phyloP scores from a whole-genome alignment of 2,329 filamentous ascomycete genomes.

The Phyllosticta ampelicida region DNA sequence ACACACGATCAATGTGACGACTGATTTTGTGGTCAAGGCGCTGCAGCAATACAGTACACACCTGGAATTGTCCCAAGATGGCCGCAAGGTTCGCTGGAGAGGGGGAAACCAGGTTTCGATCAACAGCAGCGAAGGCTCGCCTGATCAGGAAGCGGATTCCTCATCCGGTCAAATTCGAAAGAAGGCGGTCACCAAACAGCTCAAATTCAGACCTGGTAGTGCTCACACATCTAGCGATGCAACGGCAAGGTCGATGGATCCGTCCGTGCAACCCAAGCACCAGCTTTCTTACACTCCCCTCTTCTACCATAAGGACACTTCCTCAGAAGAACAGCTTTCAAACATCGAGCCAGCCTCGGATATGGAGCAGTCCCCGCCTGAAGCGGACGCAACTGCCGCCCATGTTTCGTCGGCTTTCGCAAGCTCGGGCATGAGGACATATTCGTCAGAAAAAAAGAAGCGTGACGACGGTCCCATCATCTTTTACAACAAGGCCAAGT shows the following conservation, averaged over 20 bases:
- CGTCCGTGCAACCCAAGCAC: constrained; percentile 14
- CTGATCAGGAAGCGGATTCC: constrained; percentile 13
- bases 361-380: constrained; percentile 25
- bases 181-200: constrained; percentile 13
- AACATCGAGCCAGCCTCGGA: not conserved
- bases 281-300: constrained; percentile 37
- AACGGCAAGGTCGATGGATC: constrained; percentile 11
- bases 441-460: constrained; percentile 40
- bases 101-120: constrained; percentile 56
- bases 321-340: constrained; percentile 15
- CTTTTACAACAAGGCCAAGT: constrained; percentile 64
- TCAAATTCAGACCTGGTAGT: constrained; percentile 16
- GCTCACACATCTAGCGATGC: constrained; percentile 15
- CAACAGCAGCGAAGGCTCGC: constrained; percentile 52
- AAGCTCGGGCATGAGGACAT: constrained; percentile 37
- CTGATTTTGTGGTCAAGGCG: constrained; percentile 64
- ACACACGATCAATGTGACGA: constrained; percentile 74
- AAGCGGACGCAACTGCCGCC: constrained; percentile 20
- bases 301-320: constrained; percentile 36
- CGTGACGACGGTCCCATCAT: constrained; percentile 69
- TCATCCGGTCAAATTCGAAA: not conserved
- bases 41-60: constrained; percentile 60
- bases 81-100: constrained; percentile 69
- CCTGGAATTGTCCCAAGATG: constrained; percentile 67
- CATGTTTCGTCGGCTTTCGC: constrained; percentile 31